A percentile compares a stretch with the other conserved stretches of the same genome.
Conservation (phyloP, 305 asterid genomes). For the Withania somnifera region DNA sequence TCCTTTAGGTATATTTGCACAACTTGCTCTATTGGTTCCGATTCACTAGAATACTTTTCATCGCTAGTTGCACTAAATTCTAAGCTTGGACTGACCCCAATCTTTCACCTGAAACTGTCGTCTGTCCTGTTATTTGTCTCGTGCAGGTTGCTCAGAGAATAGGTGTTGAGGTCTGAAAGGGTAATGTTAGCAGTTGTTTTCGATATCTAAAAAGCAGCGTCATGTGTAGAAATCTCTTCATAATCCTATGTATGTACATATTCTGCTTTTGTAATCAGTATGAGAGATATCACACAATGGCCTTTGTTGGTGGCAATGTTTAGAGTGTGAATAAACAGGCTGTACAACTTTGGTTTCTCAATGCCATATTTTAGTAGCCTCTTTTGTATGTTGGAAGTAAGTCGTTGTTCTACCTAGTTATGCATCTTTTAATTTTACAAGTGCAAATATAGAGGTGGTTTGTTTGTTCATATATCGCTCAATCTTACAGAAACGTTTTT, state of each 20-base stretch:
- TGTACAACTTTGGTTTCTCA: neutral
- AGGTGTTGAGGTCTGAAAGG: slow-evolving; percentile 58
- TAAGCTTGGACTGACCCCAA: neutral
- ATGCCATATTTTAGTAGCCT: neutral
- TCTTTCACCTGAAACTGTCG: neutral
- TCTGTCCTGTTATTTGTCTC: neutral
- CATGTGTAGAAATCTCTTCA: neutral
- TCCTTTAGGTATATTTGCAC: too few relatives aligned
- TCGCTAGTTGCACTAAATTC: neutral
- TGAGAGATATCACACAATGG: slow-evolving; percentile 7
- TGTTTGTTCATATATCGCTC: neutral
- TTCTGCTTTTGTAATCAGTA: slow-evolving; percentile 5
- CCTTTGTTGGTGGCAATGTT: slow-evolving; percentile 11
- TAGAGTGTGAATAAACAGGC: slow-evolving; percentile 18
- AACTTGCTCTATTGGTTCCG: neutral
- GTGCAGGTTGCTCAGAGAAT: slow-evolving; percentile 89
- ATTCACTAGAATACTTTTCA: neutral
- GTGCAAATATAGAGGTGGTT: neutral
- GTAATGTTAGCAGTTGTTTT: neutral
- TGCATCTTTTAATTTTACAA: neutral
- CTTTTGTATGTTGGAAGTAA: neutral
- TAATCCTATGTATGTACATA: slow-evolving; percentile 31
- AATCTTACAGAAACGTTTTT: too few relatives aligned
- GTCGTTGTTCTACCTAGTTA: neutral
- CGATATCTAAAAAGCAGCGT: neutral